phyloP scores from a whole-genome alignment of 2,329 filamentous ascomycete genomes.

The Penicillium sp. region DNA sequence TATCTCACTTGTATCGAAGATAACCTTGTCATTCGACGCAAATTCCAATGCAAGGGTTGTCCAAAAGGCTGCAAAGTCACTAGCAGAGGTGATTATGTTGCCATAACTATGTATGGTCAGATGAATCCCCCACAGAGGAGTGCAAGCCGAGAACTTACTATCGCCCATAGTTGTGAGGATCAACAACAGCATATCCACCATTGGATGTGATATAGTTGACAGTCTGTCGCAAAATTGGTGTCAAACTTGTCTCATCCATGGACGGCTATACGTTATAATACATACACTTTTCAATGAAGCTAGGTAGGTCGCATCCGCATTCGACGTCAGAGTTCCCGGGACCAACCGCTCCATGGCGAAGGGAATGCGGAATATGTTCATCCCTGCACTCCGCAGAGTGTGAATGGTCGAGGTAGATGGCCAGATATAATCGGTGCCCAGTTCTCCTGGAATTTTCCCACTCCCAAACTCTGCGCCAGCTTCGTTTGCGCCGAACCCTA shows the following conservation, averaged over 20 bases:
- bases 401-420: constrained; percentile 22
- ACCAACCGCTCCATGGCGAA: constrained; percentile 27
- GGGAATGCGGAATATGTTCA: constrained; percentile 28
- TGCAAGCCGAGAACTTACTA: constrained; percentile 11
- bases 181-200: constrained; percentile 54
- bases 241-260: background rate
- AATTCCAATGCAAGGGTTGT: constrained; percentile 55
- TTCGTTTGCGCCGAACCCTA: constrained; percentile 22
- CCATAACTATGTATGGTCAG: constrained; percentile 13
- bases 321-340: constrained; percentile 19
- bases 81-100: constrained; percentile 52
- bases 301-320: constrained; percentile 21
- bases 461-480: constrained; percentile 19
- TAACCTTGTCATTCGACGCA: constrained; percentile 53
- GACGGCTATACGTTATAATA: background rate
- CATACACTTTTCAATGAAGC: constrained; percentile 19
- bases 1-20: constrained; percentile 58
- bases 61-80: constrained; percentile 59
- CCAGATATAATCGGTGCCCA: constrained; percentile 25
- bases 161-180: constrained; percentile 61
- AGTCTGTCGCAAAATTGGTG: constrained; percentile 16
- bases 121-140: background rate
- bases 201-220: constrained; percentile 42
- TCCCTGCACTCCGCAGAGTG: constrained; percentile 18
- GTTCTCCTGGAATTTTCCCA: constrained; percentile 10